Percentiles rank a stretch among this genome's conserved stretches.
These are phyloP conservation scores for Clarireedia homoeocarpa DNA, from an alignment of 2,329 filamentous ascomycete genomes.

Conservation along the genomic window DNA sequence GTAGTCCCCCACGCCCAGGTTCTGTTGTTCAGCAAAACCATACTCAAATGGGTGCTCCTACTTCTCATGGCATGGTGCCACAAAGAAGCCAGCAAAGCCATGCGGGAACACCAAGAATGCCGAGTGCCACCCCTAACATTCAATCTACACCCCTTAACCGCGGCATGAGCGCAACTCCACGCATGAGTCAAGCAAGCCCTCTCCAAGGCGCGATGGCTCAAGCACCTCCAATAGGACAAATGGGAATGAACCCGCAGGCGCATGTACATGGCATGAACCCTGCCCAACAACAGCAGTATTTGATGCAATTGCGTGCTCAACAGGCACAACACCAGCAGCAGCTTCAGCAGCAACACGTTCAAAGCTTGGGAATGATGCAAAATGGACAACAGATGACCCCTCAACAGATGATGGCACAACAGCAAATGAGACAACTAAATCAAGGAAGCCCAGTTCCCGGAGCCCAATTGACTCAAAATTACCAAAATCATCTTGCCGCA, in stretches of 20 bases:
- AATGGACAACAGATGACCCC: conserved; percentile 7
- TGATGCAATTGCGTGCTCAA: conserved; percentile 21
- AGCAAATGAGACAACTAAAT: conserved; percentile 7
- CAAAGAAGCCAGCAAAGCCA: conserved; percentile 61
- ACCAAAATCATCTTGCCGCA: conserved; percentile 2
- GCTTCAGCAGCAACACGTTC: neutral
- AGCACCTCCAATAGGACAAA: conserved; percentile 44
- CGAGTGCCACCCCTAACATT: conserved; percentile 53
- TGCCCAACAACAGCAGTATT: conserved; percentile 19
- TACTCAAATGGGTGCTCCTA: conserved; percentile 48
- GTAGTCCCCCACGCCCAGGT: conserved; percentile 57
- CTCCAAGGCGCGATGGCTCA: conserved; percentile 52
- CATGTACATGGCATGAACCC: conserved; percentile 25
- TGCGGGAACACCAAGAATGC: conserved; percentile 55
- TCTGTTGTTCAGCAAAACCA: conserved; percentile 55
- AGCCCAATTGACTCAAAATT: conserved; percentile 1
- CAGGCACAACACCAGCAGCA: conserved; percentile 5
- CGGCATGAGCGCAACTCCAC: conserved; percentile 48
- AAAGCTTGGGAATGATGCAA: neutral
- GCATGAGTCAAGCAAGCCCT: conserved; percentile 56
- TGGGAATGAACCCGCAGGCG: conserved; percentile 40
- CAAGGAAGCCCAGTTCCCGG: conserved; percentile 2
- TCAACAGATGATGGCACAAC: conserved; percentile 5
- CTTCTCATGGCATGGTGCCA: conserved; percentile 55
- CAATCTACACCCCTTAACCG: conserved; percentile 52